A percentile compares a stretch with the other conserved stretches of the same genome.
These are phyloP conservation scores for Gleditsia sinensis DNA, from an alignment of 306 rosid genomes.

Conservation along the genomic window DNA sequence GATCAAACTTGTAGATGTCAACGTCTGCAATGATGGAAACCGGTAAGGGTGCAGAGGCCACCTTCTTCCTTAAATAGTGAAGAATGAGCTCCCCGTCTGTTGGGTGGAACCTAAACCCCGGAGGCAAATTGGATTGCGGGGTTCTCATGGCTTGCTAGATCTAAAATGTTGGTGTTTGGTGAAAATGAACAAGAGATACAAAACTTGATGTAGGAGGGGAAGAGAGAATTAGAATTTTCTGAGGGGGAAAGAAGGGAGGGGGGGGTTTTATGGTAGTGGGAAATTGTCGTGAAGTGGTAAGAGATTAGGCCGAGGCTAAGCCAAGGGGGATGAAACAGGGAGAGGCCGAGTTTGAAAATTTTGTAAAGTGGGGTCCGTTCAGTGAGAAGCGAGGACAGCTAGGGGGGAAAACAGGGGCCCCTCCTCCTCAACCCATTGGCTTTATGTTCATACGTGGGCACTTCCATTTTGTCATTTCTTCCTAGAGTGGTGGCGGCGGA, in stretches of 20 bases:
- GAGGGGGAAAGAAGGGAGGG: slow-evolving; percentile 33
- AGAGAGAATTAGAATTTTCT: slow-evolving; percentile 52
- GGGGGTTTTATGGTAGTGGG: slow-evolving; percentile 44
- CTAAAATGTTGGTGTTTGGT: too few relatives aligned
- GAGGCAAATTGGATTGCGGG: slow-evolving; percentile 49
- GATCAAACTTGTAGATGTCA: slow-evolving; percentile 60
- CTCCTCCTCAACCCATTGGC: too few relatives aligned
- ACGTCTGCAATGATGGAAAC: slow-evolving; percentile 67
- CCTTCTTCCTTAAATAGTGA: slow-evolving; percentile 51
- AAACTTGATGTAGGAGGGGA: background rate
- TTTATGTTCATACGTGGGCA: background rate
- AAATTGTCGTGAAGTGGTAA: slow-evolving; percentile 52
- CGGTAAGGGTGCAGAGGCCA: slow-evolving; percentile 52
- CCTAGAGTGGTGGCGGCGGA: slow-evolving; percentile 37
- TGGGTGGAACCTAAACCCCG: slow-evolving; percentile 65
- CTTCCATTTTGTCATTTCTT: slow-evolving; percentile 22
- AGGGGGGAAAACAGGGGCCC: too few relatives aligned
- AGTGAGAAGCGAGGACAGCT: too few relatives aligned
- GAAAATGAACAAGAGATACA: background rate
- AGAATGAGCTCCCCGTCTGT: slow-evolving; percentile 62
- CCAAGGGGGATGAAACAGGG: slow-evolving; percentile 24
- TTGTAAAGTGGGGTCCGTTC: slow-evolving; percentile 47
- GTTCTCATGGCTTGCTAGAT: slow-evolving; percentile 37
- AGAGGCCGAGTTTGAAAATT: slow-evolving; percentile 26
- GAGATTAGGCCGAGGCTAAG: slow-evolving; percentile 57